Percentiles rank a stretch among this genome's conserved stretches.
Evolutionary conservation across 2,329 filamentous ascomycete species (phyloP).

Genomic region (Epichloe typhina): DNA sequence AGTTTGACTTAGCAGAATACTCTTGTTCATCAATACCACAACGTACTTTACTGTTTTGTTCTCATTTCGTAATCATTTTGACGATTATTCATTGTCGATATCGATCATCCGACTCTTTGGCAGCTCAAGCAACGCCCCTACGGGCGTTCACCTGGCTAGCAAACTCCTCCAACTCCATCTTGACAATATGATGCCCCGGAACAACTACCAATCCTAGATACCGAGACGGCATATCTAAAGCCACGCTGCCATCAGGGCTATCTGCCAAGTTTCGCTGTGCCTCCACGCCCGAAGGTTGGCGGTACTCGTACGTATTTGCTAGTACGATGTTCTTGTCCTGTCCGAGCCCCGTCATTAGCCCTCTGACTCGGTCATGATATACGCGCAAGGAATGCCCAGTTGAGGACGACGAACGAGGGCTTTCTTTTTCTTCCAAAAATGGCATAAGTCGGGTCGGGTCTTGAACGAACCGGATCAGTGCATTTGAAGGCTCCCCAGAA

Average conservation of each 20-base stretch:
- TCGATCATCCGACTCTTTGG: background rate
- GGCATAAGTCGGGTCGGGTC: no score
- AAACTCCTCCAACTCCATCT: conserved; percentile 78
- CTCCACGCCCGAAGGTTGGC: conserved; percentile 48
- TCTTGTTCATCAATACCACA: conserved; percentile 17
- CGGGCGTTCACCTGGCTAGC: conserved; percentile 33
- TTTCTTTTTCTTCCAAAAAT: no score
- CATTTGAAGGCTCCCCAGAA: conserved; percentile 91
- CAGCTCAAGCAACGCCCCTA: background rate
- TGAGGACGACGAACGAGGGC: background rate
- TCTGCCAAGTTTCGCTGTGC: conserved; percentile 22
- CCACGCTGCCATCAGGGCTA: conserved; percentile 31
- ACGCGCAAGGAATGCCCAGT: no score
- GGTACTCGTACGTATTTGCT: conserved; percentile 77
- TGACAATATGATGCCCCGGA: conserved; percentile 71
- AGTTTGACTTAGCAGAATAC: conserved; percentile 12
- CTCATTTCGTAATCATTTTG: no score
- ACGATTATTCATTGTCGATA: no score
- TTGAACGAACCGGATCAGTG: conserved; percentile 66
- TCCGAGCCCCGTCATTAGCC: background rate
- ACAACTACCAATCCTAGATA: conserved; percentile 85
- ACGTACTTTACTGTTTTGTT: conserved; percentile 1
- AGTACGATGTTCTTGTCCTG: conserved; percentile 86
- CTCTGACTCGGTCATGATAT: background rate
- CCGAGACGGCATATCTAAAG: conserved; percentile 65